Evolutionary conservation across 2,329 filamentous ascomycete genomes (phyloP), one percentile per base, ranked within the genome.

Genomic region (Venturia pyrina): DNA sequence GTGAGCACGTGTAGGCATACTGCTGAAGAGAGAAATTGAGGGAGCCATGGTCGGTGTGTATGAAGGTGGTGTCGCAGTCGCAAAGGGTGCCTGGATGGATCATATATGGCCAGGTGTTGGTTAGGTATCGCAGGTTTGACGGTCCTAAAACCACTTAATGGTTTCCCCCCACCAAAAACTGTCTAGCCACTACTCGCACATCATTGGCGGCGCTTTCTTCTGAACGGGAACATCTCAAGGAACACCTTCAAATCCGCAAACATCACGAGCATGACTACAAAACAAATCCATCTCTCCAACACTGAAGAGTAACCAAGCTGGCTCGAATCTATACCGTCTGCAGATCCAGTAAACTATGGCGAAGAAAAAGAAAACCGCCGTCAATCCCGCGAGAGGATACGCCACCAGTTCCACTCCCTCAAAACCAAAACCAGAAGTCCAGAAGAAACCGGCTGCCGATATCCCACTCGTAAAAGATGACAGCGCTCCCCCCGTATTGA

Each of bases 391-490:
- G 48, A 85, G 95, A 76, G 95, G 93, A 21, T 96, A 97, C 78
- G 91, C 93, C 69, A 99, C 95, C 5, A 96, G 91, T 15, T 98
- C 93, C 1, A 84, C 96, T 67, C 91, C 92, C 56, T 96, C 91
- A 32, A 96, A 93, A 71, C 83, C 87, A 10, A 84, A 90, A 74
- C 81, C 84, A 59, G 91, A 93, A 73, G 68, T 76, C 67, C 73
- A 77, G 60, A 69, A 68, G 67, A 69, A 68, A 53, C 17, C 61
- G 17, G 64, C 56, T 17, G 70, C 71, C 46, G 69, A 71, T 62
- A 67, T 64, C 57, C 32, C 62, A 43, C 34, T 32, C 1, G 67
- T 24, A 17, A 64, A 56, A 7, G 13, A 44, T n/a, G 63, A 66
- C 8, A 59, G 37, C 15, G 11, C 2, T 37, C 53, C 37, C 19